Base-by-base conservation (phyloP, 2,329 filamentous ascomycete species). In the Acephala macrosclerotiorum region DNA sequence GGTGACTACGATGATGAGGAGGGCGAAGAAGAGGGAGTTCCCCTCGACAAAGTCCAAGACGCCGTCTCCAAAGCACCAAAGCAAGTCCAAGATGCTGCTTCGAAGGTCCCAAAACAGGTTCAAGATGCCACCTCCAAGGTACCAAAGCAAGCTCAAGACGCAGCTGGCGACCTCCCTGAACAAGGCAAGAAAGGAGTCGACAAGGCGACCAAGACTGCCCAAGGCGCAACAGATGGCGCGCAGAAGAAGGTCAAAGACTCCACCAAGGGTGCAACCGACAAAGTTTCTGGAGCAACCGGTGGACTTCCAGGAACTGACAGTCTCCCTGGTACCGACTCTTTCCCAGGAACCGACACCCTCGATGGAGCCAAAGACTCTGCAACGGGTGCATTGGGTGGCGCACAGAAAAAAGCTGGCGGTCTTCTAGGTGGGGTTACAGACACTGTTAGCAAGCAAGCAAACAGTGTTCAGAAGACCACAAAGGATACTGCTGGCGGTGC, bases 211-310 rank as follows among this genome's bases (percentile, higher is more conserved):
- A 62, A 67, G 47, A 59, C 60, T 22, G 56, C 62, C 16, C 18
- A 65, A 45, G 62, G 59, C 22, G 56, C 62, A 36, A 62, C 63
- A 55, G 58, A 51, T 9, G 64, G 66, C 18, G 63, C 63, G 8
- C 59, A 61, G 47, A 53, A 61, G 59, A 61, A 61, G 33, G 29
- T 47, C 11, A 53, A 66, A 53, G 59, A 65, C 29, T 7, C 40
- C 45, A 20, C 58, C 2, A 63, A 64, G 47, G 58, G 62, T 18
- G 42, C 66, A 6, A 61, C 60, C 8, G 60, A 62, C 25, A 56
- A 60, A 35, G 25, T 33, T 7, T 12, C 8, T 9, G 51, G 33
- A 33, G 29, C 29, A 5, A 60, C 60, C 7, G 56, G 57, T 25
- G 40, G 56, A 2, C 33, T 65, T 25, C 55, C 66, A 12, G 64